Base-by-base conservation (phyloP, 345 rosid genomes). In the Hibiscus syriacus region DNA sequence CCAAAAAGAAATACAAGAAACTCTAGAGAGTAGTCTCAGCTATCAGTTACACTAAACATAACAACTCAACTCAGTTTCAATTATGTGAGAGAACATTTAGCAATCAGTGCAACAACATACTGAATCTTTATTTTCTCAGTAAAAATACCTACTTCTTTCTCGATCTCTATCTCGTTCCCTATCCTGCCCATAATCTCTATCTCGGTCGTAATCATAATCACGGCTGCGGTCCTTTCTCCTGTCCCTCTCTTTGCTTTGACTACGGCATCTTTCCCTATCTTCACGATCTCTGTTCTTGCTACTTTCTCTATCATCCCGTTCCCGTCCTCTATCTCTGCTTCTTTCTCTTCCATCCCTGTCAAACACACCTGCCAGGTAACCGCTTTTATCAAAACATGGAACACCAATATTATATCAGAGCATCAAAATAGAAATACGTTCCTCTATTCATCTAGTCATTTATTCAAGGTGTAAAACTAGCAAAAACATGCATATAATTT, bases 311-410 rank as follows among this genome's bases (percentile, higher is more conserved):
- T 81, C 85, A 61, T 87, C 86, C 26, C 79, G 81, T 32, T 88
- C 98, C 81, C 90, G 82, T 76, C 86, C 89, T 76, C 93, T 77
- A 38, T 88, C 97, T 77, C 82, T 86, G 86, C 95, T 90, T 71
- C 83, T 82, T 72, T 88, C 97, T 76, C 87, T 83, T 69, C 86
- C 90, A 41, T 89, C 90, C 76, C 71, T 81, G 32, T 87, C 95
- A 60, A 27, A 57, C 2, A 73, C 84, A 72, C 83, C 97, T 89
- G 83, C 78, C 46, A 68, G 48, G 39, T 14, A 7, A 36, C 63
- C 55, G 25, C 39, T 13, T 67, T 13, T 14, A 43, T 64, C 45
- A 43, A 9, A 25, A 43, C 34, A 14, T 25, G 25, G 7, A 63
- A 41, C 53, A 41, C 22, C 67, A 63, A 27, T 36, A 52, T 34